phyloP scores from a whole-genome alignment of 2,329 filamentous ascomycete genomes.

The Claviceps africana region DNA sequence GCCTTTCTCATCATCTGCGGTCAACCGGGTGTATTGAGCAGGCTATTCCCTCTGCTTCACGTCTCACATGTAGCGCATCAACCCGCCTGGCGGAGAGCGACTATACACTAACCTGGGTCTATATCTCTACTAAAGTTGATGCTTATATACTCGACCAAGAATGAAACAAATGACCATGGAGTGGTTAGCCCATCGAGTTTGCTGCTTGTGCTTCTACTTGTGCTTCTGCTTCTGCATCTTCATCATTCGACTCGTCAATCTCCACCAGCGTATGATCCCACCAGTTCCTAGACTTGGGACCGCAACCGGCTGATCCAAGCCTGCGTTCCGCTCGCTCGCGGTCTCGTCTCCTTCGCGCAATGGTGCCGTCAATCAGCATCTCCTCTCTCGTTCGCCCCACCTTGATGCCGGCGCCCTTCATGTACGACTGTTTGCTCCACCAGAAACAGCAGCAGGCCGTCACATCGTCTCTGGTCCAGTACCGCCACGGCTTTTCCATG shows the following conservation, averaged over 20 bases:
- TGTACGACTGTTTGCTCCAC: not conserved
- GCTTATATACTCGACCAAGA: not conserved
- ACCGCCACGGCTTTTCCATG: conserved; percentile 56
- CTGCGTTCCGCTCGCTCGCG: conserved; percentile 28
- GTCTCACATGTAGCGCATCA: not conserved
- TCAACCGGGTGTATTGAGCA: not conserved
- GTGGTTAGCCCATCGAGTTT: not conserved
- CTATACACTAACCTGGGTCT: not conserved
- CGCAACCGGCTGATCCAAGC: conserved; percentile 9
- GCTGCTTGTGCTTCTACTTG: not conserved
- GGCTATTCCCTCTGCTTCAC: not conserved
- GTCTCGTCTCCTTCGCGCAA: conserved; percentile 33
- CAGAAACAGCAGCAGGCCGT: not conserved
- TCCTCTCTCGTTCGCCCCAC: conserved; percentile 37
- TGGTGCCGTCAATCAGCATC: conserved; percentile 34
- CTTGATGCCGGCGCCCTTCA: conserved; percentile 8
- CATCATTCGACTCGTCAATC: conserved; percentile 3
- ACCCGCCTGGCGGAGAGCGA: not conserved
- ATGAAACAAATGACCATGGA: not conserved
- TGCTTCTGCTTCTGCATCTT: not conserved
- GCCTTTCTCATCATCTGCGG: not conserved
- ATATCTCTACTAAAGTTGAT: not conserved
- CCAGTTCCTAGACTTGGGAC: conserved; percentile 13
- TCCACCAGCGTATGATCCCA: conserved; percentile 15
- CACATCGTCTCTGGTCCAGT: conserved; percentile 6